phyloP scores from a whole-genome alignment of 73 alveolate genomes.

The Tetrahymena borealis region DNA sequence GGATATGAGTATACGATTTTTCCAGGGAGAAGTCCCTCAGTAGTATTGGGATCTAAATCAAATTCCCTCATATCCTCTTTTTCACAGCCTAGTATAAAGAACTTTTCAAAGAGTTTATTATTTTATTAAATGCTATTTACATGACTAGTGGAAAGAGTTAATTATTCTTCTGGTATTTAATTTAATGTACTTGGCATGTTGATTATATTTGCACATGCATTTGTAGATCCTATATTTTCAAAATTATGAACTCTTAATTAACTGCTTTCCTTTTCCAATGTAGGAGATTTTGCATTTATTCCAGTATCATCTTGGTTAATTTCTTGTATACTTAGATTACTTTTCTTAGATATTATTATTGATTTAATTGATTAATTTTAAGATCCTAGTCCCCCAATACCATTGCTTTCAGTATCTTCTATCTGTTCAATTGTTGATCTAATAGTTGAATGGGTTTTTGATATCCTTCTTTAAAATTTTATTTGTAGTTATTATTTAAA shows the following conservation, averaged over 20 bases:
- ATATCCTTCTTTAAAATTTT: neutral
- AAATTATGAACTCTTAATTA: neutral
- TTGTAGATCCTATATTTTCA: neutral
- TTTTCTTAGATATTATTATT: neutral
- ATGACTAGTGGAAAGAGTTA: neutral
- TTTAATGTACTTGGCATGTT: neutral
- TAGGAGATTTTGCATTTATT: neutral
- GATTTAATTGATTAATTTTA: neutral
- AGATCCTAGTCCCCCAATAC: neutral
- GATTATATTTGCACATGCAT: no score
- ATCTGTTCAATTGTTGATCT: neutral
- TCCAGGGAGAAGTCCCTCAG: slow-evolving; percentile 21
- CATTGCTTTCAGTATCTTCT: neutral
- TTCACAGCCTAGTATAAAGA: slow-evolving; percentile 39
- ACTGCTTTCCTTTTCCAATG: neutral
- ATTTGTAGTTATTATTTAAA: neutral
- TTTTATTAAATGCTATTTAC: neutral
- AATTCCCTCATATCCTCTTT: slow-evolving; percentile 34
- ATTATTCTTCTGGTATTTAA: neutral
- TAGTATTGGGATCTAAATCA: slow-evolving; percentile 14
- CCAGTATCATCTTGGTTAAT: neutral
- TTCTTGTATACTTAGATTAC: neutral
- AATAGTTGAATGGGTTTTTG: neutral
- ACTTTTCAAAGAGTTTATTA: slow-evolving; percentile 15
- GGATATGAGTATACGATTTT: slow-evolving; percentile 3